These are phyloP conservation scores for Chloranthus sessilifolius DNA, from an alignment of 164 flowering plant genomes.

Conservation along the genomic window DNA sequence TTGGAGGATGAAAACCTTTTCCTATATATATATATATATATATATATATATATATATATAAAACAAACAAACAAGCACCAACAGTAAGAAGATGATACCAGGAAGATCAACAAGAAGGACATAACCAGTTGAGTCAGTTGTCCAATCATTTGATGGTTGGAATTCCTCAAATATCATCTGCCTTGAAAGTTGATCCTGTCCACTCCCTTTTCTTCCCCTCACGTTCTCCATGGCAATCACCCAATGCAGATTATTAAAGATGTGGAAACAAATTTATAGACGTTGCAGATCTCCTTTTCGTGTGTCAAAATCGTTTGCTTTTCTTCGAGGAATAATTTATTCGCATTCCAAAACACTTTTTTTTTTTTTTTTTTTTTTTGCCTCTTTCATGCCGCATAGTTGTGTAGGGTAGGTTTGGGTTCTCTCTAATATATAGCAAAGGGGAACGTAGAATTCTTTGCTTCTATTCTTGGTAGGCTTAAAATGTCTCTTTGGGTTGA, in stretches of 20 bases:
- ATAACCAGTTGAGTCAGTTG: slow-evolving; percentile 16
- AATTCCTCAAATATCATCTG: slow-evolving; percentile 20
- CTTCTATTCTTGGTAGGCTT: no score
- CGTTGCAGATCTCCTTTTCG: no score
- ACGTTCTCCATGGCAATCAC: slow-evolving; percentile 12
- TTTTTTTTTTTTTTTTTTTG: no score
- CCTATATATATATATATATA: no score
- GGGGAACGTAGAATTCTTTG: slow-evolving; percentile 31
- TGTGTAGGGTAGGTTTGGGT: neutral
- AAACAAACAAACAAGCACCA: no score
- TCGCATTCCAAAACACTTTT: slow-evolving; percentile 31
- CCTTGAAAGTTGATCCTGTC: neutral
- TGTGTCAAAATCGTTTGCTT: neutral
- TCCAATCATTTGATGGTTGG: slow-evolving; percentile 24
- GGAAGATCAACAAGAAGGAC: slow-evolving; percentile 26
- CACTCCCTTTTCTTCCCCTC: slow-evolving; percentile 8
- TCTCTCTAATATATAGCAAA: slow-evolving; percentile 1
- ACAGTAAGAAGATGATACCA: slow-evolving; percentile 20
- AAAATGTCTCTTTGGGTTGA: no score
- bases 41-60: no score
- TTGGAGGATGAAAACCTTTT: no score
- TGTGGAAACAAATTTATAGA: neutral
- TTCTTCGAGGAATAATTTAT: slow-evolving; percentile 8
- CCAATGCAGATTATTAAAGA: neutral
- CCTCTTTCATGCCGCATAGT: no score